phyloP scores from a whole-genome alignment of 345 rosid genomes.

The Linum lewisii region DNA sequence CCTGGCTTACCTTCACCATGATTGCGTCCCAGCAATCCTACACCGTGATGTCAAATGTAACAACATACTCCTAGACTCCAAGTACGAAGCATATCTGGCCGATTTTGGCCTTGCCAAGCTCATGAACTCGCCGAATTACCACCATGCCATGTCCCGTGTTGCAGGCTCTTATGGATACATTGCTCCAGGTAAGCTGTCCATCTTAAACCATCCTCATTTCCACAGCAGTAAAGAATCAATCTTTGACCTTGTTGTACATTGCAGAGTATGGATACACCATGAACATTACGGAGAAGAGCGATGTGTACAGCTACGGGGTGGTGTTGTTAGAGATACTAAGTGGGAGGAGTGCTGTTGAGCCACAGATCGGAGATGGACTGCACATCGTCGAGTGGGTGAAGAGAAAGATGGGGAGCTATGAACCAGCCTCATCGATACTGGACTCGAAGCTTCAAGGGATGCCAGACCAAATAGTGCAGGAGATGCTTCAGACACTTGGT shows the following conservation, averaged over 20 bases:
- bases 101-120: conserved; percentile 86
- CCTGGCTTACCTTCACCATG: conserved; percentile 86
- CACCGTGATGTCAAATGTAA: conserved; percentile 93
- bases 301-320: conserved; percentile 86
- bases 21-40: conserved; percentile 76
- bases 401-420: conserved; percentile 94
- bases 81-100: conserved; percentile 70
- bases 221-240: neutral
- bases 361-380: conserved; percentile 58
- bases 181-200: conserved; percentile 69
- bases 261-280: conserved; percentile 93
- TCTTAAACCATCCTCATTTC: neutral
- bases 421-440: conserved; percentile 63
- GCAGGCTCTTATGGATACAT: conserved; percentile 95
- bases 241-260: conserved; percentile 10
- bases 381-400: conserved; percentile 98
- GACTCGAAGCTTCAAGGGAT: conserved; percentile 73
- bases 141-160: conserved; percentile 68
- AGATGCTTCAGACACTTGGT: conserved; percentile 90
- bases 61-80: conserved; percentile 80
- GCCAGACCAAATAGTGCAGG: conserved; percentile 86
- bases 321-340: conserved; percentile 83
- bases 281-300: conserved; percentile 96
- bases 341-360: conserved; percentile 70
- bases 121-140: conserved; percentile 73